A percentile compares a stretch with the other conserved stretches of the same genome.
Evolutionary conservation across 2,329 filamentous ascomycete genomes (phyloP).

Genomic region (Sclerotinia spermophila): DNA sequence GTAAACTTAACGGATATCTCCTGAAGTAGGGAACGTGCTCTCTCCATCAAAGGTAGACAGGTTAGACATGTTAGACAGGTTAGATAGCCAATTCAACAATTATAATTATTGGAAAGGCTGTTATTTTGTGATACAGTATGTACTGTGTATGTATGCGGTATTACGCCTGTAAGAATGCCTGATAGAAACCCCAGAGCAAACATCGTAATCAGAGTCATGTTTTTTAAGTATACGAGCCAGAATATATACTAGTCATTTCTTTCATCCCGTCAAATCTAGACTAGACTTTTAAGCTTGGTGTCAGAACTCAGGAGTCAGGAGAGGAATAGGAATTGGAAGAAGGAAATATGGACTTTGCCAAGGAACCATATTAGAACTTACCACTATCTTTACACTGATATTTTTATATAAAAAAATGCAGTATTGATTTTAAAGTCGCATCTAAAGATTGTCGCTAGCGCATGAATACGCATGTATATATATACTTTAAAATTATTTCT

Average conservation of each 20-base stretch:
- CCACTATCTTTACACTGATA: not conserved
- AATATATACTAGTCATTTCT: not conserved
- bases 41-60: slow-evolving; percentile 2
- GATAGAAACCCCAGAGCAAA: not conserved
- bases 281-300: not conserved
- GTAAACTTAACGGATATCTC: slow-evolving; percentile 16
- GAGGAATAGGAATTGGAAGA: not conserved
- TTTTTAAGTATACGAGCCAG: not conserved
- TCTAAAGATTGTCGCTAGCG: not conserved
- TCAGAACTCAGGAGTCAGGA: not conserved
- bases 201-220: not conserved
- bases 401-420: not conserved
- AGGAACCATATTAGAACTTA: not conserved
- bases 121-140: not conserved
- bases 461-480: not conserved
- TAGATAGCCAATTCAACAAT: not conserved
- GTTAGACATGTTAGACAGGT: too few species aligned
- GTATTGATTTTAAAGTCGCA: slow-evolving; percentile 4
- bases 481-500: not conserved
- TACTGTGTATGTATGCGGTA: not conserved
- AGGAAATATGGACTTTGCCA: not conserved
- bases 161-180: not conserved
- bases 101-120: not conserved
- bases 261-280: not conserved
- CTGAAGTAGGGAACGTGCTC: slow-evolving; percentile 10